A percentile compares a stretch with the other conserved stretches of the same genome.
Conservation (phyloP, 768 basidiomycete species). For the Mycena galericulata region DNA sequence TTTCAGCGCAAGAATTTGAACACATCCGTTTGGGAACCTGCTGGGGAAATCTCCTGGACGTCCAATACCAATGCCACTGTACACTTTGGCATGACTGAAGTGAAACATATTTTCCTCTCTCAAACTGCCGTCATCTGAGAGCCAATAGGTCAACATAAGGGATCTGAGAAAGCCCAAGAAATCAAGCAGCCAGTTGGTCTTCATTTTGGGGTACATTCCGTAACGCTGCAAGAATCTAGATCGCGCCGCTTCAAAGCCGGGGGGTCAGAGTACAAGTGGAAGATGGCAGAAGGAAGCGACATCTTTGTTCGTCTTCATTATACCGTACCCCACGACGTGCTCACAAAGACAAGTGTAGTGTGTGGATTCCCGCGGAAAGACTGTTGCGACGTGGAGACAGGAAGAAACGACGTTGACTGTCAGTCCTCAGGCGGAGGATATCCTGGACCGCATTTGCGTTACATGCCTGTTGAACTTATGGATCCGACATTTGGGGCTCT, state of each 20-base stretch:
- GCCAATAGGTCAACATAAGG: slow-evolving; percentile 49
- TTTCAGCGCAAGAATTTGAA: slow-evolving; percentile 61
- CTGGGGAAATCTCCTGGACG: slow-evolving; percentile 66
- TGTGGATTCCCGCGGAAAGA: slow-evolving; percentile 59
- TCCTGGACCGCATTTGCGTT: slow-evolving; percentile 64
- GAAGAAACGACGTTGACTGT: slow-evolving; percentile 54
- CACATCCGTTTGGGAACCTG: slow-evolving; percentile 60
- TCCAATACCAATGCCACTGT: slow-evolving; percentile 57
- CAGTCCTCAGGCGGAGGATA: slow-evolving; percentile 49
- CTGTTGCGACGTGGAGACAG: slow-evolving; percentile 61
- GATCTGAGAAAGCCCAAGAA: slow-evolving; percentile 65
- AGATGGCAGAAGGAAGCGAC: slow-evolving; percentile 54
- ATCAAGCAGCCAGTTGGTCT: slow-evolving; percentile 58
- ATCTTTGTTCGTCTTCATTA: slow-evolving; percentile 54
- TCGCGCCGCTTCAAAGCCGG: slow-evolving; percentile 66
- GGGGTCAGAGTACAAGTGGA: slow-evolving; percentile 69
- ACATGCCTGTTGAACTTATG: slow-evolving; percentile 67
- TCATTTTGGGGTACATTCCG: background rate
- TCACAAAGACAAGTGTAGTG: slow-evolving; percentile 51
- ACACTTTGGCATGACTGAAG: slow-evolving; percentile 63
- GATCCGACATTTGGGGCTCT: slow-evolving; percentile 56
- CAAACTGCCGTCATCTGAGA: background rate
- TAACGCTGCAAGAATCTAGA: slow-evolving; percentile 40
- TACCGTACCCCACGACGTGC: background rate
- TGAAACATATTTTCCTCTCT: slow-evolving; percentile 29